phyloP scores from a whole-genome alignment of 2,329 filamentous ascomycete species.

The Aspergillus unguis region DNA sequence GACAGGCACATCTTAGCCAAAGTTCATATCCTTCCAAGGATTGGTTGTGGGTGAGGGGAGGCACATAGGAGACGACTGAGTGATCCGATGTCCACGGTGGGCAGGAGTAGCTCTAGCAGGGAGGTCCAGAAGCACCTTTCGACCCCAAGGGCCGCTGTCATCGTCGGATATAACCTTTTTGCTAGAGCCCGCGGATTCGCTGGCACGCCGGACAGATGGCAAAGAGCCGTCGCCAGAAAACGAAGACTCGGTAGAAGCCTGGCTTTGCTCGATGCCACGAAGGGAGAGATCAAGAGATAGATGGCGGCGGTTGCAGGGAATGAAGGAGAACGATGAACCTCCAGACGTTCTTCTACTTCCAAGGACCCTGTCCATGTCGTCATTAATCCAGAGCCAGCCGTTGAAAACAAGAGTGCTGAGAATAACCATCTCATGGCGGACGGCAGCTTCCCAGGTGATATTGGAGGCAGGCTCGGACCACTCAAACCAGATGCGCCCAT shows the following conservation, averaged over 20 bases:
- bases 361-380: constrained; percentile 6
- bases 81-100: constrained; percentile 19
- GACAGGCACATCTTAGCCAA: no score
- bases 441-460: constrained; percentile 22
- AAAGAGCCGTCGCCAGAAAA: background rate
- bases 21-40: background rate
- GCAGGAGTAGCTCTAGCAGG: constrained; percentile 3
- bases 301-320: constrained; percentile 1
- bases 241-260: constrained; percentile 1
- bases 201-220: constrained; percentile 16
- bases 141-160: constrained; percentile 12
- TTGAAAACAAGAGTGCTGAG: constrained; percentile 21
- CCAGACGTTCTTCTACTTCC: background rate
- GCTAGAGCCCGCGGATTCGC: constrained; percentile 4
- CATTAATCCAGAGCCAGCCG: constrained; percentile 20
- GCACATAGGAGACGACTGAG: constrained; percentile 22
- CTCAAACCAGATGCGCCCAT: constrained; percentile 29
- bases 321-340: constrained; percentile 1
- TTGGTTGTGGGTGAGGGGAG: constrained; percentile 12
- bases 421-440: constrained; percentile 22
- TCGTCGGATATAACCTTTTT: background rate
- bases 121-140: constrained; percentile 14
- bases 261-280: constrained; percentile 1
- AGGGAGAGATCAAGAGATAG: constrained; percentile 3
- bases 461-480: constrained; percentile 21